Percentiles rank a stretch among this genome's conserved stretches.
These are phyloP conservation scores for Fusarium irregulare DNA, from an alignment of 2,329 filamentous ascomycete genomes.

Conservation along the genomic window DNA sequence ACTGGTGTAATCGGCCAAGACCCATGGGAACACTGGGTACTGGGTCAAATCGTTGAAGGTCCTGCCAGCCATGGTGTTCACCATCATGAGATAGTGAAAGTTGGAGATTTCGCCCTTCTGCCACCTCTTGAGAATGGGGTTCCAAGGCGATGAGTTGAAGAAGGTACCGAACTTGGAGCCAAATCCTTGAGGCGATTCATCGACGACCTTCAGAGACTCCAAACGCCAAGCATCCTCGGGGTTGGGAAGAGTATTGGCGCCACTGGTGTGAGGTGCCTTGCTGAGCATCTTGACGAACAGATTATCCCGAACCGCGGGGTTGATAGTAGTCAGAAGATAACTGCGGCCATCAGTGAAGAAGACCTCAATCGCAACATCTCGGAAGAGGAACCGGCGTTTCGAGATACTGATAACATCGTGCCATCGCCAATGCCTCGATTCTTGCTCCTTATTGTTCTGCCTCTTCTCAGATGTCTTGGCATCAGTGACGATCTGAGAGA, in stretches of 20 bases:
- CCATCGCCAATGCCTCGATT: constrained; percentile 93
- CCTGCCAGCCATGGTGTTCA: constrained; percentile 96
- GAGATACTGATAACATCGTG: constrained; percentile 93
- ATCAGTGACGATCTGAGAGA: constrained; percentile 89
- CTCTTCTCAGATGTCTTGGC: constrained; percentile 70
- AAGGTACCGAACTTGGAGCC: constrained; percentile 92
- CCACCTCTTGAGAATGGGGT: constrained; percentile 90
- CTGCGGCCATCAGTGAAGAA: constrained; percentile 98
- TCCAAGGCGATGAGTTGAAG: constrained; percentile 84
- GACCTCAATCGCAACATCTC: constrained; percentile 95
- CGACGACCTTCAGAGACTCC: constrained; percentile 79
- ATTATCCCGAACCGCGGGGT: constrained; percentile 78
- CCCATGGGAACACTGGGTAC: constrained; percentile 98
- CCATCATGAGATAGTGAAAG: constrained; percentile 98
- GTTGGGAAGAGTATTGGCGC: constrained; percentile 75
- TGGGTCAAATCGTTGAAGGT: constrained; percentile 99
- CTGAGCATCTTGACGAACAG: constrained; percentile 79
- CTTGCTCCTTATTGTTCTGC: constrained; percentile 73
- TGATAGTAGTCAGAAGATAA: constrained; percentile 89
- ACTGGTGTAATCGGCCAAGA: constrained; percentile 94
- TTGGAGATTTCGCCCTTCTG: constrained; percentile 95
- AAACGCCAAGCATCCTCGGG: constrained; percentile 93
- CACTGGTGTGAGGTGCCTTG: constrained; percentile 84
- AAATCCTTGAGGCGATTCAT: constrained; percentile 71
- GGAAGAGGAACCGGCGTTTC: constrained; percentile 93